Evolutionary conservation across 2,329 filamentous ascomycete species (phyloP).

Genomic region (Penicillium concentricum): DNA sequence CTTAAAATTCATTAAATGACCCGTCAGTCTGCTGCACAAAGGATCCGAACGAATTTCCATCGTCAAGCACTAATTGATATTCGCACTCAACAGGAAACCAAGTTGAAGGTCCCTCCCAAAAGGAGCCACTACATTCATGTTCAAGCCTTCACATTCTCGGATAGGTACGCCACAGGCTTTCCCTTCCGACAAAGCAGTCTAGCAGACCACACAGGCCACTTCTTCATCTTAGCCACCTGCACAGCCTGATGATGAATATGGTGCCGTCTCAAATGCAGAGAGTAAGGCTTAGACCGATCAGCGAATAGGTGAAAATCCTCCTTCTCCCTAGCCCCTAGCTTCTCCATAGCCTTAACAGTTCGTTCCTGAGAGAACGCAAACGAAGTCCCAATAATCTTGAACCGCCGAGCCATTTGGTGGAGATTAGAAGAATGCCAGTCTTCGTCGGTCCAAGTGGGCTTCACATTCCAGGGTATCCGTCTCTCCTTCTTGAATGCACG

Average conservation of each 20-base stretch:
- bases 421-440: constrained; percentile 22
- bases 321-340: constrained; percentile 4
- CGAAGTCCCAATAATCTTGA: constrained; percentile 24
- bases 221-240: constrained; percentile 17
- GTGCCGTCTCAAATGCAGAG: constrained; percentile 15
- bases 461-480: constrained; percentile 19
- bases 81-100: too few species aligned
- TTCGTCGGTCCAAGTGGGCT: constrained; percentile 16
- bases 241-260: constrained; percentile 20
- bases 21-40: too few species aligned
- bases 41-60: too few species aligned
- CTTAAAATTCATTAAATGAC: too few species aligned
- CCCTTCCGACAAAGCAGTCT: constrained; percentile 19
- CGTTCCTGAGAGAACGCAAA: constrained; percentile 21
- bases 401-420: constrained; percentile 17
- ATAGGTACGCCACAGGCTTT: background rate
- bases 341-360: constrained; percentile 11
- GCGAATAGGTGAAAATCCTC: constrained; percentile 15
- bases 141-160: background rate
- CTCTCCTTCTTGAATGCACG: constrained; percentile 21
- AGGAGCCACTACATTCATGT: background rate
- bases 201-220: constrained; percentile 11
- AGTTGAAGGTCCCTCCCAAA: too few species aligned
- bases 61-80: too few species aligned
- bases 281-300: constrained; percentile 21